phyloP scores from a whole-genome alignment of 768 basidiomycete genomes.

The Boletellus emodensis region DNA sequence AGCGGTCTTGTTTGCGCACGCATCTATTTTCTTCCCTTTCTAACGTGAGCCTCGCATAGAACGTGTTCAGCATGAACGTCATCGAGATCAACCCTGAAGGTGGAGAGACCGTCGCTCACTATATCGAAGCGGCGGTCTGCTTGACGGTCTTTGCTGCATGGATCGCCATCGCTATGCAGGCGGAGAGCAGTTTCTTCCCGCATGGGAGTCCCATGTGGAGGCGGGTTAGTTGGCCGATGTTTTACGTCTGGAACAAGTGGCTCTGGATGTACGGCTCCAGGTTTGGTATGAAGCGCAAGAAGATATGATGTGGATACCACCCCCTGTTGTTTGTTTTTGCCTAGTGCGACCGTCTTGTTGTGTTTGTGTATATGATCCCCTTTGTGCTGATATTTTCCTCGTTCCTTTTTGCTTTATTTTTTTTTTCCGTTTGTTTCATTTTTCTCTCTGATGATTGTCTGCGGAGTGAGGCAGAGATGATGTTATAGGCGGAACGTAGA shows the following conservation, averaged over 20 bases:
- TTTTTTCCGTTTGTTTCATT: neutral
- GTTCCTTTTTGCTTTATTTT: neutral
- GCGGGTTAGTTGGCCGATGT: constrained; percentile 22
- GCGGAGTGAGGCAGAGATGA: no score
- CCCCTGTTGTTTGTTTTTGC: neutral
- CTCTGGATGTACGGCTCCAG: neutral
- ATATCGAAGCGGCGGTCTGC: constrained; percentile 37
- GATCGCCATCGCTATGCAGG: constrained; percentile 51
- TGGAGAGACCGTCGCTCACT: constrained; percentile 35
- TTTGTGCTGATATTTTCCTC: neutral
- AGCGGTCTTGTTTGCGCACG: neutral
- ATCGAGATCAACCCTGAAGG: constrained; percentile 33
- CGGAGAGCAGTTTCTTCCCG: constrained; percentile 23
- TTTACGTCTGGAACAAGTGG: neutral
- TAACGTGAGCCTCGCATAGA: constrained; percentile 31
- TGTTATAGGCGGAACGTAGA: no score
- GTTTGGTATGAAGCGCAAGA: constrained; percentile 1
- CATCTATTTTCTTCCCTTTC: neutral
- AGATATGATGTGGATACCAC: neutral
- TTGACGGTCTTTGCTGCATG: constrained; percentile 52
- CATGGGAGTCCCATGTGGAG: constrained; percentile 10
- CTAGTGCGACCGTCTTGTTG: no score
- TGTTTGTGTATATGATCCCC: neutral
- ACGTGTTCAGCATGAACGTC: constrained; percentile 57
- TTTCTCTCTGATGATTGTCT: no score